Percentiles rank a stretch among this genome's conserved stretches.
Evolutionary conservation across 768 basidiomycete species (phyloP).

Genomic region (Mycena haematopus): DNA sequence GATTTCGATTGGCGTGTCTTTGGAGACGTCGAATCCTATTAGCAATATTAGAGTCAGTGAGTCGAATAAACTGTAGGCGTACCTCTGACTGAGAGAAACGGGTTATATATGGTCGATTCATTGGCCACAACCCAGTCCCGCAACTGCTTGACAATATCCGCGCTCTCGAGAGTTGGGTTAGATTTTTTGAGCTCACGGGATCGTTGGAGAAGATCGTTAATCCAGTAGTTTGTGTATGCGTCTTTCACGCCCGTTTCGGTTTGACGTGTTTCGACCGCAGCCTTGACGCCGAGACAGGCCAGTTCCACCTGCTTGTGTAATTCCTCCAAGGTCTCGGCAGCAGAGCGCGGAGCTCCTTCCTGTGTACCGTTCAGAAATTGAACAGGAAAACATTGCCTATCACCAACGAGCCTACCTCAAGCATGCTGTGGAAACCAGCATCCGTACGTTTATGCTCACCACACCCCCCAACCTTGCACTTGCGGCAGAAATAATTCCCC

Average conservation of each 20-base stretch:
- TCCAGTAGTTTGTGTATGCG: conserved; percentile 44
- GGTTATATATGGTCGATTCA: conserved; percentile 35
- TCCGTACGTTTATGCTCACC: no score
- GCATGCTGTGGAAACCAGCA: no score
- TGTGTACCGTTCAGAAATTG: conserved; percentile 10
- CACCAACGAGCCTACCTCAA: background rate
- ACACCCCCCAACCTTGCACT: no score
- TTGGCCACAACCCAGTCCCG: conserved; percentile 36
- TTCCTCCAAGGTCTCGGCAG: conserved; percentile 26
- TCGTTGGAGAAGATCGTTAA: conserved; percentile 37
- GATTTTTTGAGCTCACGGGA: background rate
- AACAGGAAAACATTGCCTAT: background rate
- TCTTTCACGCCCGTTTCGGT: conserved; percentile 47
- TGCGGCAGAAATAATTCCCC: no score
- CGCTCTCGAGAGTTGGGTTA: background rate
- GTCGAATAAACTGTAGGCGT: background rate
- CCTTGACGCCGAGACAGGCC: conserved; percentile 41
- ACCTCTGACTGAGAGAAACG: conserved; percentile 38
- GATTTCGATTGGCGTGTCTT: conserved; percentile 49
- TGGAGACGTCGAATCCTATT: conserved; percentile 39
- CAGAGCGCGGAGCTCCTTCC: conserved; percentile 34
- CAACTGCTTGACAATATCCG: conserved; percentile 35
- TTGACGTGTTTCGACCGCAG: conserved; percentile 37
- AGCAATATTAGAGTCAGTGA: background rate
- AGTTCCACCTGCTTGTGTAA: conserved; percentile 39